A percentile compares a stretch with the other conserved stretches of the same genome.
Evolutionary conservation across 2,329 filamentous ascomycete genomes (phyloP).

Genomic region (Blumeria hordei): DNA sequence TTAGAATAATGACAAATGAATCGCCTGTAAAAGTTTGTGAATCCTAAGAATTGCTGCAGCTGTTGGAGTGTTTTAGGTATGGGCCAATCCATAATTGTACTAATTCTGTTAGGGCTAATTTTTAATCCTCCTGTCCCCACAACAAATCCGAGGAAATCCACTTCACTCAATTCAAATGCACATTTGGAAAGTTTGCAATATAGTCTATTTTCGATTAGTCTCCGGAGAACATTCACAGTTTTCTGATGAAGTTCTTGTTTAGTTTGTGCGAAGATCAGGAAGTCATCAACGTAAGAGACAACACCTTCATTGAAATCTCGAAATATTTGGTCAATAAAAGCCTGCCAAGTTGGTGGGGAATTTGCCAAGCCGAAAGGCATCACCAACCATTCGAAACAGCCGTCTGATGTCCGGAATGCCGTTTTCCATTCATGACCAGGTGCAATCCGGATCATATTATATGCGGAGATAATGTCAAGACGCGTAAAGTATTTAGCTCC

Average conservation of each 20-base stretch:
- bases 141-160: not conserved
- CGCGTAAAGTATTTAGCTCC: not conserved
- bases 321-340: not conserved
- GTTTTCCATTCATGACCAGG: not conserved
- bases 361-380: not conserved
- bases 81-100: not conserved
- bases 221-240: not conserved
- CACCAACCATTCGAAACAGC: not conserved
- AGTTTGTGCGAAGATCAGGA: not conserved
- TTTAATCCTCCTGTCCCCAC: not conserved
- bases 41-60: slow-evolving; percentile 1
- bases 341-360: not conserved
- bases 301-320: not conserved
- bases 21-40: slow-evolving; percentile 1
- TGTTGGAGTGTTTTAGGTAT: not conserved
- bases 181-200: slow-evolving; percentile 1
- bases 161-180: not conserved
- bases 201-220: not conserved
- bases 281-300: not conserved
- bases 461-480: not conserved
- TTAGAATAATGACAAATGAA: slow-evolving; percentile 1
- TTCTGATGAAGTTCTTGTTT: not conserved
- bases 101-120: not conserved
- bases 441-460: slow-evolving; percentile 1
- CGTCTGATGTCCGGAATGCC: not conserved